Evolutionary conservation across 2,329 filamentous ascomycete species (phyloP).

Genomic region (Paecilomyces variotii): DNA sequence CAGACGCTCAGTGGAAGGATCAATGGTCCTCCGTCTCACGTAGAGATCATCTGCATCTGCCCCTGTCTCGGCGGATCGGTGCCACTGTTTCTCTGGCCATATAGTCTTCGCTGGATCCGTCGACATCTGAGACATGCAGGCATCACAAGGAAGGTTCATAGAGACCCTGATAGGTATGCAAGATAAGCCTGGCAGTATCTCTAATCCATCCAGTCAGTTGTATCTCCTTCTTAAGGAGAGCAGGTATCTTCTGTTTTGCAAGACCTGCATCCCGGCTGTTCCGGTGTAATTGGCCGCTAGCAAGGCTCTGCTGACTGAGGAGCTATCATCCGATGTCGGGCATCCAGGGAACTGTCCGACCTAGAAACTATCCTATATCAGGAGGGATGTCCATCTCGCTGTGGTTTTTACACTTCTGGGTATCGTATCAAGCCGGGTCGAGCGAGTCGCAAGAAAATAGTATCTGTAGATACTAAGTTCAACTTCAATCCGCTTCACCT

Average conservation of each 20-base stretch:
- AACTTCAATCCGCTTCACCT: not conserved
- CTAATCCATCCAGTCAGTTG: not conserved
- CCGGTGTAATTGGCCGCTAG: not conserved
- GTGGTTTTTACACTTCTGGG: no score
- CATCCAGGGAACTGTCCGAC: not conserved
- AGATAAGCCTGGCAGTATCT: not conserved
- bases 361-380: not conserved
- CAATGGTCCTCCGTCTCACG: no score
- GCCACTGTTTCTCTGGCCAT: no score
- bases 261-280: not conserved
- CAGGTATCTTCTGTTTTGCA: not conserved
- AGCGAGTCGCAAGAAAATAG: not conserved
- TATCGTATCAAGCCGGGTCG: no score
- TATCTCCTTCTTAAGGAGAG: not conserved
- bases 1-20: no score
- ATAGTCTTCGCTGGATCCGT: no score
- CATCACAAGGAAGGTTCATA: not conserved
- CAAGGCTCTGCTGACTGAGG: not conserved
- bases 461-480: not conserved
- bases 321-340: not conserved
- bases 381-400: no score
- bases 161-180: not conserved
- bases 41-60: no score
- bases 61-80: no score
- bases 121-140: not conserved